These are phyloP conservation scores for Bombardia bombarda DNA, from an alignment of 495 filamentous ascomycete genomes.

Conservation along the genomic window DNA sequence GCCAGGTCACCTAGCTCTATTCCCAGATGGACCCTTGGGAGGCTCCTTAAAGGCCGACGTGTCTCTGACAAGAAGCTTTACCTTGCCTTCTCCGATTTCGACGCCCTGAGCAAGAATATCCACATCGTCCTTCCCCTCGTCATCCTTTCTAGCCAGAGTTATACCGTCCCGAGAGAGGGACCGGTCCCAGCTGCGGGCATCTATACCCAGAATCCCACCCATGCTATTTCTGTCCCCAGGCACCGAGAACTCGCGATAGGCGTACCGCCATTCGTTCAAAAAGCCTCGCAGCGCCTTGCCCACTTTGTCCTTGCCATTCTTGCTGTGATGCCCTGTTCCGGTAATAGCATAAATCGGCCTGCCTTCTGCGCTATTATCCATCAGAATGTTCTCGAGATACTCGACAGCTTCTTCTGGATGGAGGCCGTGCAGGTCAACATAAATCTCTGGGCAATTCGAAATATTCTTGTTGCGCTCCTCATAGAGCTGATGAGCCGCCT, in stretches of 20 bases:
- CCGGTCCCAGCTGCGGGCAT: slow-evolving; percentile 83
- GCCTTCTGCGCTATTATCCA: slow-evolving; percentile 65
- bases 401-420: slow-evolving; percentile 96
- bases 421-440: slow-evolving; percentile 91
- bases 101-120: slow-evolving; percentile 52
- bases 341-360: slow-evolving; percentile 92
- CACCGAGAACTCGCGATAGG: slow-evolving; percentile 92
- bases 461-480: slow-evolving; percentile 85
- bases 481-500: slow-evolving; percentile 85
- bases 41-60: slow-evolving; percentile 25
- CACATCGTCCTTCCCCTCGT: slow-evolving; percentile 48
- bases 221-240: slow-evolving; percentile 85
- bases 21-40: slow-evolving; percentile 41
- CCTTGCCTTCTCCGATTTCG: slow-evolving; percentile 53
- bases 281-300: slow-evolving; percentile 88
- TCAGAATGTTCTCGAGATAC: slow-evolving; percentile 79
- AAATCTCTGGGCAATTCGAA: slow-evolving; percentile 59
- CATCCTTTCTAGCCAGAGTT: slow-evolving; percentile 38
- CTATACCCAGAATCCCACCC: slow-evolving; percentile 90
- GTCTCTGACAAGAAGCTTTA: slow-evolving; percentile 50
- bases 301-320: slow-evolving; percentile 98
- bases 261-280: slow-evolving; percentile 91
- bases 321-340: slow-evolving; percentile 94
- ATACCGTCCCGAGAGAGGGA: slow-evolving; percentile 41
- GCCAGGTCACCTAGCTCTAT: slow-evolving; percentile 26